Evolutionary conservation across 164 flowering plant genomes (phyloP).

Genomic region (Chimonanthus salicifolius): DNA sequence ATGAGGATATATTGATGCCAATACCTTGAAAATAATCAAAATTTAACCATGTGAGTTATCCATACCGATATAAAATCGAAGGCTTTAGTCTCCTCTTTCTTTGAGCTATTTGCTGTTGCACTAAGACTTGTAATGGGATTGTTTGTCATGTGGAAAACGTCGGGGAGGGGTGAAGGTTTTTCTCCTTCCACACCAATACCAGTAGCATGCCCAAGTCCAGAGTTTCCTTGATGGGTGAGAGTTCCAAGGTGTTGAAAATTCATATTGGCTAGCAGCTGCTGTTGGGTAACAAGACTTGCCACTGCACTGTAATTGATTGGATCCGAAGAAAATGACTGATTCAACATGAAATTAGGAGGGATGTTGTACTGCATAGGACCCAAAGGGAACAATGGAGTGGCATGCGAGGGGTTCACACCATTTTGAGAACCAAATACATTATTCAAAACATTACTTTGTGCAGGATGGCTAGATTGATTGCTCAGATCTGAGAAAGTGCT

Average conservation of each 20-base stretch:
- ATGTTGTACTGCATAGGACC: conserved; percentile 48
- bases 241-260: conserved; percentile 65
- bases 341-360: conserved; percentile 57
- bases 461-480: conserved; percentile 21
- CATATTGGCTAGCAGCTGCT: conserved; percentile 61
- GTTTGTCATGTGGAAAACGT: conserved; percentile 58
- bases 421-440: conserved; percentile 34
- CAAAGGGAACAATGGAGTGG: conserved; percentile 37
- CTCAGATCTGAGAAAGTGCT: conserved; percentile 24
- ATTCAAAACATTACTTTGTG: conserved; percentile 30
- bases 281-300: conserved; percentile 71
- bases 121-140: conserved; percentile 38
- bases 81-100: conserved; percentile 88
- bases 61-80: conserved; percentile 80
- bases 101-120: conserved; percentile 44
- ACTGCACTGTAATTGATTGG: conserved; percentile 57
- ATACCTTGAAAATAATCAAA: neutral
- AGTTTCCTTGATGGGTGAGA: conserved; percentile 35
- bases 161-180: conserved; percentile 58
- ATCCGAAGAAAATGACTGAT: conserved; percentile 55
- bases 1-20: neutral
- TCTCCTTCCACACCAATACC: conserved; percentile 39
- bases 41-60: neutral
- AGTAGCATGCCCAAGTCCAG: conserved; percentile 22
- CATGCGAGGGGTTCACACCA: conserved; percentile 33